Evolutionary conservation across 176 grass and related monocot genomes (phyloP), one percentile per base, ranked within the genome.

Genomic region (Oryza glaberrima): DNA sequence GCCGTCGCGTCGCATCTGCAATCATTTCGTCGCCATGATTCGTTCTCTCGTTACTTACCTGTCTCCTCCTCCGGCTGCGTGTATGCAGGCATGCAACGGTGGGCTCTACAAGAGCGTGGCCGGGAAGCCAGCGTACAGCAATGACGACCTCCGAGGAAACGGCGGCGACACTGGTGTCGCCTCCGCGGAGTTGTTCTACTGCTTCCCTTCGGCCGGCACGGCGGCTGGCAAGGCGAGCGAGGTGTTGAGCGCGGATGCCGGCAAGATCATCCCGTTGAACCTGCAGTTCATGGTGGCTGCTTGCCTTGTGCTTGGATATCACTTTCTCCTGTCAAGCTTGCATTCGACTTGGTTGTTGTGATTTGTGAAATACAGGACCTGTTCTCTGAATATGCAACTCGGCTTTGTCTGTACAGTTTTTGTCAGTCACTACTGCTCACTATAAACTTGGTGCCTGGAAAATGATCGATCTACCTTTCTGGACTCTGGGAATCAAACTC

Each of bases 201-300:
- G 66, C 52, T 36, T 51, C 61, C 69, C 77, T 35, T 71, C 82
- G 0, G 68, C 4, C 13, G 1, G n/a, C 6, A 26, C 74, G 5
- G 65, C 75, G 0, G 68, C 2, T 10, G 1, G n/a, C 6, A 26
- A 70, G 5, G 65, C 68, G 41, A 54, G 16, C 3, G 30, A 72
- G 51, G 36, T 23, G 7, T 32, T 23, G 15, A 41, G 36, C 19
- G 9, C 1, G 36, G 65, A 69, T 12, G 58, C 4, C 15, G 30
- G 45, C 25, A 85, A 81, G 71, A 85, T 19, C 47, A 36, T 97
- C 76, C 77, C 82, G 9, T 43, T 94, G 61, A 77, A 77, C 63
- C 74, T 89, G 51, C 90, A 92, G 83, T 64, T 97, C 70, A 63
- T 92, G 19, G 58, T 82, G 43, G 86, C 88, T 26, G 81, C 78